Percentiles rank a stretch among this genome's conserved stretches.
phyloP scores from a whole-genome alignment of 2,329 filamentous ascomycete species.

The Ophiosphaerella herpotricha region DNA sequence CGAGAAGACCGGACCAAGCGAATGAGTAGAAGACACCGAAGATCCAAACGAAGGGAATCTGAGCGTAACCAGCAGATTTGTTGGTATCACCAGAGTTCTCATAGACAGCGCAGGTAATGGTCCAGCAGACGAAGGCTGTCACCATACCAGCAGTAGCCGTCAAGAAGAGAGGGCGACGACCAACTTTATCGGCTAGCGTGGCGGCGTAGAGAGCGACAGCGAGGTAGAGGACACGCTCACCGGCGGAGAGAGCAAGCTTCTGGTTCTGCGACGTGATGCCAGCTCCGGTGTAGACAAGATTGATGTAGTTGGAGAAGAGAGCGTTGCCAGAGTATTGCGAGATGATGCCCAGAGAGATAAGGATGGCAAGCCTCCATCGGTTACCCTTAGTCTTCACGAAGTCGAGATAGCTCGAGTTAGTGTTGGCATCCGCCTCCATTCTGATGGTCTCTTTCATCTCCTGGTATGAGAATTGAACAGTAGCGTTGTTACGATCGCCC shows the following conservation, averaged over 20 bases:
- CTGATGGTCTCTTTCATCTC: constrained; percentile 69
- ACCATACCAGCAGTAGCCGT: constrained; percentile 44
- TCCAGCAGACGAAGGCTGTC: constrained; percentile 44
- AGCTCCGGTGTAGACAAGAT: constrained; percentile 63
- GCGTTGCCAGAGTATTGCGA: constrained; percentile 72
- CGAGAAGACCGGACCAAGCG: constrained; percentile 62
- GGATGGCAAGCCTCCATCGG: constrained; percentile 65
- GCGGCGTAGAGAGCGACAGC: constrained; percentile 62
- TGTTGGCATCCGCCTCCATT: constrained; percentile 58
- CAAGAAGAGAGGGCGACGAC: constrained; percentile 62
- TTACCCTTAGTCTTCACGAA: constrained; percentile 68
- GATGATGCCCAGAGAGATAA: constrained; percentile 67
- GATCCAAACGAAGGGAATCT: constrained; percentile 58
- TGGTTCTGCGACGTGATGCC: constrained; percentile 57
- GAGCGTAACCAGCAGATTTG: constrained; percentile 49
- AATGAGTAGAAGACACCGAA: constrained; percentile 59
- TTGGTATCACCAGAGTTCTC: constrained; percentile 36
- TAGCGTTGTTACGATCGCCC: constrained; percentile 61
- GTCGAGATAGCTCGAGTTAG: constrained; percentile 61
- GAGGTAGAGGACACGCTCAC: constrained; percentile 64
- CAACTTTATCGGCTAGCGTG: constrained; percentile 60
- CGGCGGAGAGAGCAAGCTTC: constrained; percentile 45
- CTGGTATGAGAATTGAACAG: constrained; percentile 68
- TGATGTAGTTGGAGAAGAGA: constrained; percentile 69
- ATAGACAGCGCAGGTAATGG: constrained; percentile 36